Base-by-base conservation (phyloP, 2,329 filamentous ascomycete species). In the Achaetomium macrosporum region DNA sequence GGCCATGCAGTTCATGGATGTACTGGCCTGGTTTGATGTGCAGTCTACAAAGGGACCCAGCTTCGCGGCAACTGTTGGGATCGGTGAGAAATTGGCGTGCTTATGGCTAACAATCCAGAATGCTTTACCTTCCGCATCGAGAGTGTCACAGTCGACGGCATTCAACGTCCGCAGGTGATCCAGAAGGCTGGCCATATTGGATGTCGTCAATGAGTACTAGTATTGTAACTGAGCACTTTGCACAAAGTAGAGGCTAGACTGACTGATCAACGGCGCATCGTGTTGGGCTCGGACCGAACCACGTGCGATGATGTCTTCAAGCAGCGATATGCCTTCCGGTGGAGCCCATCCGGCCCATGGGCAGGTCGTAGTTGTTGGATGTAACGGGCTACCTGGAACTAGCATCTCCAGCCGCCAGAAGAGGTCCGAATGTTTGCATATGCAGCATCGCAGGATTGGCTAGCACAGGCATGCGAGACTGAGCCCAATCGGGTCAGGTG, bases 81-180 rank as follows among this genome's bases (percentile, higher is more conserved):
- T 54, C 19, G 33, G 41, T 46, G 41, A 17, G 10, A 11, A 13
- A n/a, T n/a, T 33, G 10, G 5, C 19, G 37, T n/a, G n/a, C n/a
- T n/a, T n/a, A n/a, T n/a, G n/a, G n/a, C n/a, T n/a, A n/a, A n/a
- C n/a, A n/a, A n/a, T n/a, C n/a, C n/a, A n/a, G n/a, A 9, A 11
- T 17, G 12, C 29, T 58, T 52, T 56, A 75, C 76, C 71, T 61
- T 75, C 68, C 29, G 70, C 66, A 59, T 78, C 72, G 56, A 79
- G 68, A 0, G 75, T 78, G 59, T 80, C 76, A 57, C 75, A 77
- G 61, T 78, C 76, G 9, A 80, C 72, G 3, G 69, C 58, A n/a
- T 69, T 74, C 39, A 68, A 65, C 8, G 66, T 66, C 42, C 72
- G 70, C 55, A 79, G 62, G 36, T 72, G 64, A 40, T 77, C 69